Conservation (phyloP, 495 filamentous ascomycete genomes). For the Penicillium roqueforti region DNA sequence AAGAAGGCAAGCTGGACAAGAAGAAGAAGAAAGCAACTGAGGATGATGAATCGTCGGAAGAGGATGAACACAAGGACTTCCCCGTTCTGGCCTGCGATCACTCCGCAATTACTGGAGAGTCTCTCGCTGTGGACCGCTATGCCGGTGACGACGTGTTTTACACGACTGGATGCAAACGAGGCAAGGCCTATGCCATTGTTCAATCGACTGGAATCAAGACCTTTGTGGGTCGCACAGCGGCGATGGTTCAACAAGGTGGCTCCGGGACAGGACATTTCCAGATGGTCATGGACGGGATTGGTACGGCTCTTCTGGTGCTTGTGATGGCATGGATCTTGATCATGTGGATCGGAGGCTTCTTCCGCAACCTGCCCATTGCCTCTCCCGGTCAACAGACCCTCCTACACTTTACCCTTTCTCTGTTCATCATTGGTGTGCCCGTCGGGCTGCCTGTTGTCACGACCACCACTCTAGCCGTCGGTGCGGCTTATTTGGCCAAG, state of each 20-base stretch:
- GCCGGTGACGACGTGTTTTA: constrained; percentile 67
- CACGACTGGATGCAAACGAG: constrained; percentile 71
- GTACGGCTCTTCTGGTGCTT: constrained; percentile 63
- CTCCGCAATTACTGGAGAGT: constrained; percentile 71
- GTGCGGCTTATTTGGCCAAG: constrained; percentile 88
- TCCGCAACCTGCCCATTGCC: constrained; percentile 60
- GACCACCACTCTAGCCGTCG: constrained; percentile 94
- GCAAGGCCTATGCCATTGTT: constrained; percentile 63
- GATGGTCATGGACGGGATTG: constrained; percentile 72
- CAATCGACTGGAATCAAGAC: constrained; percentile 56
- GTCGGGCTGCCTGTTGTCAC: constrained; percentile 95
- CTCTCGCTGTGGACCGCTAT: constrained; percentile 67
- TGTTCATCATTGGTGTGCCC: constrained; percentile 91
- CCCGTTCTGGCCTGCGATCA: constrained; percentile 65
- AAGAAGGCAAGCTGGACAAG: no score
- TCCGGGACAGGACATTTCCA: constrained; percentile 76
- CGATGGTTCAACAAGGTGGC: constrained; percentile 61
- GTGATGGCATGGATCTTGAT: constrained; percentile 65
- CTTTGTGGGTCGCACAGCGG: constrained; percentile 66
- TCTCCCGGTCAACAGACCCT: constrained; percentile 52
- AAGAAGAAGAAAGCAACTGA: constrained; percentile 9
- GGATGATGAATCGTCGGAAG: constrained; percentile 14
- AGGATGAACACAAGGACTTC: constrained; percentile 30
- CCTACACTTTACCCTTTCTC: constrained; percentile 63
- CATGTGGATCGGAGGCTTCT: constrained; percentile 72